Base-by-base conservation (phyloP, 306 rosid species). In the Pyrus communis region DNA sequence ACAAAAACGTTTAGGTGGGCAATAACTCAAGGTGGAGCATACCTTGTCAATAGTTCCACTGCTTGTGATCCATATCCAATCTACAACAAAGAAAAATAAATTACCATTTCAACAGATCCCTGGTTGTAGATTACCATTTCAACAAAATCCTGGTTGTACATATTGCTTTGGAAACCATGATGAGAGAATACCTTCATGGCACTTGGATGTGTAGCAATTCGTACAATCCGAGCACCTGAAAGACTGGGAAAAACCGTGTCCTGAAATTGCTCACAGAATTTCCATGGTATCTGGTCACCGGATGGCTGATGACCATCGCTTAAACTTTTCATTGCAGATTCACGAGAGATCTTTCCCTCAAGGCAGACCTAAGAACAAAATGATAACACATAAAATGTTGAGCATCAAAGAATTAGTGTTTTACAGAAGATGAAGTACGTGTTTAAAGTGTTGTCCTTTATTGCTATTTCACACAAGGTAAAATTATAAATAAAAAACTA, bases 41-140 rank as follows among this genome's bases (percentile, higher is more conserved):
- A 95, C 98, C 98, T 91, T 78, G 86, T 82, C 87, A 95, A 87
- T 57, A 95, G 97, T 78, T 95, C 89, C 30, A 95, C 97, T 30
- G 98, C 98, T 88, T 95, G 93, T 58, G 97, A 95, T 68, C 98
- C 98, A 84, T 95, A 95, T 28, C 98, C 98, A 85, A 87, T 91
- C 98, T 95, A 86, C 67, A 70, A 83, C 57, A 43, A 54, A 54
- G 30, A 27, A 42, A 45, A 78, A 31, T 52, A 68, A 57, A 70
- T 72, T 21, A 67, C 46, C 46, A 15, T 35, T 57, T 72, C 76
- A 71, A 54, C 23, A 14, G 23, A 60, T 11, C 65, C 63, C 61
- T 72, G 79, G 43, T 46, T 46, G 30, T 58, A 67, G 51, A 69
- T 67, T 22, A 69, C 42, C 45, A 17, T 40, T 40, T 73, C 68